Evolutionary conservation across 305 asterid species (phyloP).

Genomic region (Lippia alba): DNA sequence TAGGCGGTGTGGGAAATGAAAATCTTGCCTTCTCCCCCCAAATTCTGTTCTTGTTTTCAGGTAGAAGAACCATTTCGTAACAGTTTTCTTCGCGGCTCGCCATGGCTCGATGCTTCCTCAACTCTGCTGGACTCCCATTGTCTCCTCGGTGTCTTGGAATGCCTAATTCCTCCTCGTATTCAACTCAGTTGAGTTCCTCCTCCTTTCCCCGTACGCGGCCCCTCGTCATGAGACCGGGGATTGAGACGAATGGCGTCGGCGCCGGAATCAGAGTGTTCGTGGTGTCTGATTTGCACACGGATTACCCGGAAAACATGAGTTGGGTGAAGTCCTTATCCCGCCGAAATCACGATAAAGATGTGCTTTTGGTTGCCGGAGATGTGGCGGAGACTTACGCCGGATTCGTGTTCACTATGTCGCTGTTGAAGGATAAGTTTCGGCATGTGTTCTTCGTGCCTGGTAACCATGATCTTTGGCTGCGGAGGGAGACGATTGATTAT

Average conservation of each 20-base stretch:
- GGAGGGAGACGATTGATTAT: conserved; percentile 49
- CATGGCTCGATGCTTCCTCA: conserved; percentile 55
- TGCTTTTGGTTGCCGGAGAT: conserved; percentile 87
- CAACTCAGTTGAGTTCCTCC: conserved; percentile 30
- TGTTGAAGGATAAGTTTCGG: conserved; percentile 65
- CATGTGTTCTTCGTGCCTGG: conserved; percentile 87
- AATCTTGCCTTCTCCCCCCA: neutral
- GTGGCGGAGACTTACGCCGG: conserved; percentile 78
- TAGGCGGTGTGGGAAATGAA: no score
- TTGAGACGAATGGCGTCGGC: conserved; percentile 39
- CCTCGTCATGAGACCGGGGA: conserved; percentile 46
- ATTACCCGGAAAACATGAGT: conserved; percentile 69
- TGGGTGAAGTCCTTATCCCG: conserved; percentile 64
- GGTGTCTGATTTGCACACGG: conserved; percentile 86
- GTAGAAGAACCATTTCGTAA: neutral
- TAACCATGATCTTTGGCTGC: conserved; percentile 90
- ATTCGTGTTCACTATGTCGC: conserved; percentile 66
- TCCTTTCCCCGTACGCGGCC: conserved; percentile 8
- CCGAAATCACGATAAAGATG: conserved; percentile 42
- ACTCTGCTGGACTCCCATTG: conserved; percentile 37
- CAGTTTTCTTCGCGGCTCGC: neutral
- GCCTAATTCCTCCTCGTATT: conserved; percentile 20
- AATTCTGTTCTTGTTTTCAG: neutral
- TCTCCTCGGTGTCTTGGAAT: conserved; percentile 31
- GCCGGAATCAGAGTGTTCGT: conserved; percentile 56